Percentiles rank a stretch among this genome's conserved stretches.
These are phyloP conservation scores for Corymbia maculata DNA, from an alignment of 345 rosid species.

Conservation along the genomic window DNA sequence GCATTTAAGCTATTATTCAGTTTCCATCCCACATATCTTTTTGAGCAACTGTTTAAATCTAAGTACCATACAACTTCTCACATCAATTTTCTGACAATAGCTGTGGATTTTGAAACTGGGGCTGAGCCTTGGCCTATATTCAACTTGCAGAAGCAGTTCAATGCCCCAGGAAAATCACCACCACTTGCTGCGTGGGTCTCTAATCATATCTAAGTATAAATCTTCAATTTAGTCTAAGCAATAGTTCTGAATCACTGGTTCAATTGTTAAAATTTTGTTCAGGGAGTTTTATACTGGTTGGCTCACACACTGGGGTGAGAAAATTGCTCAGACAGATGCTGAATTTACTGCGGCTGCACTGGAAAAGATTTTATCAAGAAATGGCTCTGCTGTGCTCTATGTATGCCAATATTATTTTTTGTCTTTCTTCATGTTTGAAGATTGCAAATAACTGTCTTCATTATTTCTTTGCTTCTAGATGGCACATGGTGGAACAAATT, in stretches of 20 bases:
- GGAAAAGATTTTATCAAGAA: slow-evolving; percentile 59
- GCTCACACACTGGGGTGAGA: slow-evolving; percentile 98
- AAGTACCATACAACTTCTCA: background rate
- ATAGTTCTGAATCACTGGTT: background rate
- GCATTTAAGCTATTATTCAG: background rate
- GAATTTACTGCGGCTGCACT: slow-evolving; percentile 59
- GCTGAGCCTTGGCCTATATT: slow-evolving; percentile 83
- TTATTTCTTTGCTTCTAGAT: slow-evolving; percentile 35
- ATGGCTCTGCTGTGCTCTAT: slow-evolving; percentile 94
- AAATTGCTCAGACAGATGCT: slow-evolving; percentile 55
- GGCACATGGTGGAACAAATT: slow-evolving; percentile 99
- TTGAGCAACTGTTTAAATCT: background rate
- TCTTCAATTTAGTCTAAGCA: background rate
- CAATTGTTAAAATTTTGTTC: background rate
- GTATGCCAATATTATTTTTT: slow-evolving; percentile 25
- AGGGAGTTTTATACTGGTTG: slow-evolving; percentile 98
- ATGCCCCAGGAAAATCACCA: slow-evolving; percentile 90
- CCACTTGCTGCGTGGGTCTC: slow-evolving; percentile 77
- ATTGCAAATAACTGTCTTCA: background rate
- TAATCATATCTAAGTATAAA: background rate
- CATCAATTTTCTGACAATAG: slow-evolving; percentile 16
- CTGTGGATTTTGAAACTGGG: slow-evolving; percentile 88
- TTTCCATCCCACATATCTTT: background rate
- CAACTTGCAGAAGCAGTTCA: slow-evolving; percentile 73
- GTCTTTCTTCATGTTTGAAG: background rate